These are phyloP conservation scores for Malus hybrid DNA, from an alignment of 331 rosid species.

Conservation along the genomic window DNA sequence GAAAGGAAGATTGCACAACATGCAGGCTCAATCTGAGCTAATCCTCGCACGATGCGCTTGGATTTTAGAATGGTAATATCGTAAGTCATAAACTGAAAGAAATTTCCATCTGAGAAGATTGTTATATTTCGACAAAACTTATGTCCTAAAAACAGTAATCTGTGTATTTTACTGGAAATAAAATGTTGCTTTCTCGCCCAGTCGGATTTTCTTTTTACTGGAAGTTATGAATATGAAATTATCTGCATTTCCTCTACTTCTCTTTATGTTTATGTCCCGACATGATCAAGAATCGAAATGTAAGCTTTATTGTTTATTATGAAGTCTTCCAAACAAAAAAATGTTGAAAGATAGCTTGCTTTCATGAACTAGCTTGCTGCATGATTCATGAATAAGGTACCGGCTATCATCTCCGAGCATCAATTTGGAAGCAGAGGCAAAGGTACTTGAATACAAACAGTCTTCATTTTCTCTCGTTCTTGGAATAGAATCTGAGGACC, in stretches of 20 bases:
- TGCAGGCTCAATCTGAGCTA: conserved; percentile 28
- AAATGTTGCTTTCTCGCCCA: not conserved
- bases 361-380: not conserved
- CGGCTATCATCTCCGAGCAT: not conserved
- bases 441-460: not conserved
- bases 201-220: not conserved
- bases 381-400: not conserved
- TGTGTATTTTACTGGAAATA: not conserved
- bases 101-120: not conserved
- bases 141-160: not conserved
- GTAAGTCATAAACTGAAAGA: not conserved
- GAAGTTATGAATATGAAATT: not conserved
- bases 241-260: not conserved
- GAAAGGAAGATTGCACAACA: conserved; percentile 61
- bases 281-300: not conserved
- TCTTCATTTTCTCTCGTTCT: conserved; percentile 66
- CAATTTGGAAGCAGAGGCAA: not conserved
- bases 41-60: not conserved
- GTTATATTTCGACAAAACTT: not conserved
- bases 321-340: not conserved
- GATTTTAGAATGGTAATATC: not conserved
- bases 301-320: not conserved
- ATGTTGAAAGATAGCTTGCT: not conserved
- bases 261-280: not conserved
- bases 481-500: conserved; percentile 86